Conservation (phyloP, 2,329 filamentous ascomycete genomes). For the Alternaria consortialis region DNA sequence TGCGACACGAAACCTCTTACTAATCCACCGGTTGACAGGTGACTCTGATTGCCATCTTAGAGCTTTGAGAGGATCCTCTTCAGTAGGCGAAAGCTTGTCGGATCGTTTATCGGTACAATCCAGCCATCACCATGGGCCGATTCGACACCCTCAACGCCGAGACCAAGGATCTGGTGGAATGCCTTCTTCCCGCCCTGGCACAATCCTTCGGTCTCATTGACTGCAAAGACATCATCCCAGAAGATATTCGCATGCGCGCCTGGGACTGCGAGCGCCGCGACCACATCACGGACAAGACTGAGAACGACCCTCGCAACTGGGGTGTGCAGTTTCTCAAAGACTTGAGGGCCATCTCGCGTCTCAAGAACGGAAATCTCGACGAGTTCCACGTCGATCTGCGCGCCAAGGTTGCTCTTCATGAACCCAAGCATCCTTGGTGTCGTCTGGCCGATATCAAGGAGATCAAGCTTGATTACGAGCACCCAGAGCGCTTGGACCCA, state of each 20-base stretch:
- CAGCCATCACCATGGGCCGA: constrained; percentile 37
- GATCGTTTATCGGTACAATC: too few species aligned
- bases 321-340: constrained; percentile 50
- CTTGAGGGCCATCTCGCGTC: constrained; percentile 42
- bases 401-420: constrained; percentile 36
- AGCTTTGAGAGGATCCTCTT: neutral
- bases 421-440: constrained; percentile 43
- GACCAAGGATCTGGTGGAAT: constrained; percentile 44
- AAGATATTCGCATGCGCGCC: constrained; percentile 49
- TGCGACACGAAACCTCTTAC: neutral
- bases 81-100: neutral
- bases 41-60: neutral
- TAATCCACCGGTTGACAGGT: neutral
- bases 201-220: constrained; percentile 33
- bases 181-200: constrained; percentile 44
- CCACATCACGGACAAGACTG: constrained; percentile 44
- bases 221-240: constrained; percentile 41
- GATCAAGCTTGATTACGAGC: constrained; percentile 41
- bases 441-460: constrained; percentile 43
- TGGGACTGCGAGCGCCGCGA: constrained; percentile 49
- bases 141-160: constrained; percentile 45
- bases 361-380: constrained; percentile 36
- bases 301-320: constrained; percentile 49
- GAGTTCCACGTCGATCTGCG: constrained; percentile 39
- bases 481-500: constrained; percentile 27